A percentile compares a stretch with the other conserved stretches of the same genome.
Evolutionary conservation across 306 rosid species (phyloP).

Genomic region (Betula pendula): DNA sequence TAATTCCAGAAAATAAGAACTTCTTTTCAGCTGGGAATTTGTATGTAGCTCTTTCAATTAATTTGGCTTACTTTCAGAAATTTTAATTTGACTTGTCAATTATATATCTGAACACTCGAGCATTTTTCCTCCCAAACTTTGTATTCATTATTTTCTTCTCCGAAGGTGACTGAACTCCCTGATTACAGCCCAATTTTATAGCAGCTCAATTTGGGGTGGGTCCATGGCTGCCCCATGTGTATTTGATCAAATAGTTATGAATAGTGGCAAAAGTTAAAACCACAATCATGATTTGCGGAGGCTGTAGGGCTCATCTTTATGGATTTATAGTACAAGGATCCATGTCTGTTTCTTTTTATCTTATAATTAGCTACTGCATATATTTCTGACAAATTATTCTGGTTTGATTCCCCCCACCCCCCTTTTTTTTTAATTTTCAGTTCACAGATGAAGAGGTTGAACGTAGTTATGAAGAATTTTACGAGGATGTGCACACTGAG

Average conservation of each 20-base stretch:
- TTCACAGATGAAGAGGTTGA: constrained; percentile 89
- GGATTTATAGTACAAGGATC: constrained; percentile 1
- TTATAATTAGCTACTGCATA: constrained; percentile 21
- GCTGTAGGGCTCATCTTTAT: constrained; percentile 3
- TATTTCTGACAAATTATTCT: constrained; percentile 14
- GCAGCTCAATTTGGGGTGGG: background rate
- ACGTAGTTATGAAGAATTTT: constrained; percentile 78
- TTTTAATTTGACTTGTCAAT: background rate
- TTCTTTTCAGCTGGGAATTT: background rate
- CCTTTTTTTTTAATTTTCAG: constrained; percentile 42
- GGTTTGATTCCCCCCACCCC: constrained; percentile 24
- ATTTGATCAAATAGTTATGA: constrained; percentile 1
- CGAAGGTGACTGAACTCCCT: background rate
- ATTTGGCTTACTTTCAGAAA: background rate
- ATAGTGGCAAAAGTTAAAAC: background rate
- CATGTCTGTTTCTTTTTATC: constrained; percentile 20
- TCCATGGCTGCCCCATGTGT: background rate
- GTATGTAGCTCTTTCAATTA: too few relatives aligned
- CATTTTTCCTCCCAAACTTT: background rate
- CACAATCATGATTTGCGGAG: constrained; percentile 9
- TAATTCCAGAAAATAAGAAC: background rate
- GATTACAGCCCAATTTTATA: background rate
- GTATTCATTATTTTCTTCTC: background rate
- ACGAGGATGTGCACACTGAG: constrained; percentile 98
- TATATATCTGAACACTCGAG: background rate